A percentile compares a stretch with the other conserved stretches of the same genome.
Conservation (phyloP, 1,284 basidiomycete species). For the Pseudozyma hubeiensis region DNA sequence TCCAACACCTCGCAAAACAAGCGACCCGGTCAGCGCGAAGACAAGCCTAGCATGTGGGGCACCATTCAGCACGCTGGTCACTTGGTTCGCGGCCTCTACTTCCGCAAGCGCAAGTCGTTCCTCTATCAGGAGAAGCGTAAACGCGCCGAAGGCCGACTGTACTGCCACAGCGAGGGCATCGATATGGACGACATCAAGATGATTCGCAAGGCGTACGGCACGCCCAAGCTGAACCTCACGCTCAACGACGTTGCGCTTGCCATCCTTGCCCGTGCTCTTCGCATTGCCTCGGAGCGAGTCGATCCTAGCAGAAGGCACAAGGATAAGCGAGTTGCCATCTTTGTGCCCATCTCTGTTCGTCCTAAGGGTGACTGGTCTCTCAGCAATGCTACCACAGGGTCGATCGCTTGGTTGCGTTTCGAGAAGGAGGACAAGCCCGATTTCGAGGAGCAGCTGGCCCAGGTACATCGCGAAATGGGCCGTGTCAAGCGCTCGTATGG, state of each 20-base stretch:
- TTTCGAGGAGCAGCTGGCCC: conserved; percentile 54
- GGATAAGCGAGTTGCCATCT: conserved; percentile 66
- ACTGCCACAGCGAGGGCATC: conserved; percentile 65
- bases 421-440: conserved; percentile 50
- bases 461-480: conserved; percentile 65
- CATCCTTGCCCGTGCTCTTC: conserved; percentile 62
- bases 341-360: conserved; percentile 65
- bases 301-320: conserved; percentile 43
- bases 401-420: conserved; percentile 65
- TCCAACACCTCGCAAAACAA: conserved; percentile 51
- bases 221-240: conserved; percentile 55
- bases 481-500: conserved; percentile 63
- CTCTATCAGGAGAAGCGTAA: conserved; percentile 49
- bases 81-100: conserved; percentile 64
- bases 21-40: conserved; percentile 52
- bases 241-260: conserved; percentile 67
- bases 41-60: conserved; percentile 57
- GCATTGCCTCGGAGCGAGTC: conserved; percentile 59
- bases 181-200: conserved; percentile 65
- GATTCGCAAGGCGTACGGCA: conserved; percentile 64
- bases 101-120: conserved; percentile 62
- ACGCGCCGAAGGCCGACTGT: conserved; percentile 53
- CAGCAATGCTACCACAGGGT: conserved; percentile 65
- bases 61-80: conserved; percentile 60
- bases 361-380: conserved; percentile 65